Conservation (phyloP, 108 stramenopile species). For the Nitzschia palea region DNA sequence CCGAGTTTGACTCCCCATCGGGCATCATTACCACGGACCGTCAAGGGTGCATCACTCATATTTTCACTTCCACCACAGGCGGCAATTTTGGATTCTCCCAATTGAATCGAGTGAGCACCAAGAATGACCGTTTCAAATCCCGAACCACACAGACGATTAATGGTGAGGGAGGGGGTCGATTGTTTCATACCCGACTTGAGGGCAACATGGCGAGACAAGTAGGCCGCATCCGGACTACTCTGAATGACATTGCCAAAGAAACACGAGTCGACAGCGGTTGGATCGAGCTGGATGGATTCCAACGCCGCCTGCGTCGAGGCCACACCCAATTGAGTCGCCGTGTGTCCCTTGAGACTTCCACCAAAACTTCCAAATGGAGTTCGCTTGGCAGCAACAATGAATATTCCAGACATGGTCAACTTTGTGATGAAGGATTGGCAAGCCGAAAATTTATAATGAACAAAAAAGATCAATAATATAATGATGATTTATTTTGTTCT, state of each 20-base stretch:
- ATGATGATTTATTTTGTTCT: too few relatives aligned
- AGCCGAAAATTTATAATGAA: too few relatives aligned
- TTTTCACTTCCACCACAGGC: conserved; percentile 96
- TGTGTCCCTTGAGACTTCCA: conserved; percentile 79
- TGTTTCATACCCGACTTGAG: conserved; percentile 77
- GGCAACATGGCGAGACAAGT: conserved; percentile 93
- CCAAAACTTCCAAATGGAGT: conserved; percentile 98
- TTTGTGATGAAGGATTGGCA: too few relatives aligned
- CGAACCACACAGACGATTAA: conserved; percentile 97
- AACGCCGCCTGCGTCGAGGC: conserved; percentile 81
- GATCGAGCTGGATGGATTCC: conserved; percentile 62
- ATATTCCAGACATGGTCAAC: conserved; percentile 78
- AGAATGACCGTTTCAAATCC: conserved; percentile 97
- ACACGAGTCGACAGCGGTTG: conserved; percentile 73
- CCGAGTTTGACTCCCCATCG: conserved; percentile 92
- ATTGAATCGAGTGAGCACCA: conserved; percentile 87
- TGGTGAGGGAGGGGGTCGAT: conserved; percentile 85
- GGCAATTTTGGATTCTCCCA: conserved; percentile 82
- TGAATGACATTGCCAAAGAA: conserved; percentile 98
- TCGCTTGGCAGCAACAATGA: conserved; percentile 98
- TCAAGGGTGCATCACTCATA: conserved; percentile 94
- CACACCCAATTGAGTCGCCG: conserved; percentile 81
- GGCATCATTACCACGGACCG: conserved; percentile 78
- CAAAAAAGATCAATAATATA: too few relatives aligned
- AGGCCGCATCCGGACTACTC: conserved; percentile 88